phyloP scores from a whole-genome alignment of 2,329 filamentous ascomycete species.

The Stemphylium beticola region DNA sequence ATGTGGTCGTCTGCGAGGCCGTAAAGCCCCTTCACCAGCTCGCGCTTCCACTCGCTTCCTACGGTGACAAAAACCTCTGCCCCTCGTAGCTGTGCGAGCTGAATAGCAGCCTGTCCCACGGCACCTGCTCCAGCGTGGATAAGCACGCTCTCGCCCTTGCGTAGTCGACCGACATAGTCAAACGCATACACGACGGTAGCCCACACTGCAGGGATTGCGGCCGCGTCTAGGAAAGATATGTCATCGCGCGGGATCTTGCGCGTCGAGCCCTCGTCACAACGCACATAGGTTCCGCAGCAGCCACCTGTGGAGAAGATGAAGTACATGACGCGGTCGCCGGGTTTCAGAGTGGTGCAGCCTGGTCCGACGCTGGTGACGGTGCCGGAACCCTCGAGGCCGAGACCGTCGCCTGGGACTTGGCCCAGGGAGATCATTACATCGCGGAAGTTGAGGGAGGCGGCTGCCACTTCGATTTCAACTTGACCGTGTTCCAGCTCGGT shows the following conservation, averaged over 20 bases:
- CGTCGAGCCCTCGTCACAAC: slow-evolving; percentile 6
- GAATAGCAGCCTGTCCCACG: slow-evolving; percentile 32
- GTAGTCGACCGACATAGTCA: slow-evolving; percentile 27
- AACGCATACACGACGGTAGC: slow-evolving; percentile 30
- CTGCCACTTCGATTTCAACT: slow-evolving; percentile 23
- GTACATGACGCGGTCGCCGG: slow-evolving; percentile 13
- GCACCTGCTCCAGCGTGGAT: slow-evolving; percentile 34
- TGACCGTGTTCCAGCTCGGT: slow-evolving; percentile 13
- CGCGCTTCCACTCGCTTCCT: slow-evolving; percentile 13
- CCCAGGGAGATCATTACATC: slow-evolving; percentile 12
- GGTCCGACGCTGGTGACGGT: slow-evolving; percentile 17
- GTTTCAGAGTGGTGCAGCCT: slow-evolving; percentile 1
- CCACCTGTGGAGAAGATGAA: slow-evolving; percentile 14
- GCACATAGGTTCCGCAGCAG: slow-evolving; percentile 12
- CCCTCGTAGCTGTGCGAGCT: slow-evolving; percentile 21
- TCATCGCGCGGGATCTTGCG: slow-evolving; percentile 8
- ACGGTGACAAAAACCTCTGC: slow-evolving; percentile 30
- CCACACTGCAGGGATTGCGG: slow-evolving; percentile 14
- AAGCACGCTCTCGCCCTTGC: slow-evolving; percentile 36
- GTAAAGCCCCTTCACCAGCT: slow-evolving; percentile 16
- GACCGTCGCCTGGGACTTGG: slow-evolving; percentile 5
- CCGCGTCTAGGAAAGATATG: slow-evolving; percentile 18
- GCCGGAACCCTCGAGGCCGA: slow-evolving; percentile 23
- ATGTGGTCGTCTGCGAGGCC: slow-evolving; percentile 41
- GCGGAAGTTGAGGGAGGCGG: slow-evolving; percentile 25